These are phyloP conservation scores for Barnettozyma salicaria DNA, from an alignment of 805 yeast genomes.

Conservation along the genomic window DNA sequence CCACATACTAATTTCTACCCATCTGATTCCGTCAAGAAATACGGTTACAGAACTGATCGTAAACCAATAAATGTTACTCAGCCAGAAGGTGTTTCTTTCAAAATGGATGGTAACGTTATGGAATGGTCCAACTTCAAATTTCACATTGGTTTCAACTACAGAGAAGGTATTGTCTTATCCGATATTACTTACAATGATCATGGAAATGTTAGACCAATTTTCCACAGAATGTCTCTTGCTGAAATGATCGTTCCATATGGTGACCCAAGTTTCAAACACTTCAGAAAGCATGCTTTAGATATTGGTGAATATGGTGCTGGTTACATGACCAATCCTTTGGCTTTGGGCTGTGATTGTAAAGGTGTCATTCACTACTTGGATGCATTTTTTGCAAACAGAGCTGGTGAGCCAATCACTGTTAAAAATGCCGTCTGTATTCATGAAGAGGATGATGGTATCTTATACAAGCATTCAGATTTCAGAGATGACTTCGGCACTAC, in stretches of 20 bases:
- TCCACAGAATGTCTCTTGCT: constrained; percentile 70
- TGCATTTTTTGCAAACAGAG: constrained; percentile 64
- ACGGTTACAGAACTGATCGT: constrained; percentile 57
- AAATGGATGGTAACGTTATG: constrained; percentile 61
- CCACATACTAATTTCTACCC: constrained; percentile 70
- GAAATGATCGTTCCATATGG: constrained; percentile 89
- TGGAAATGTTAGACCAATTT: constrained; percentile 64
- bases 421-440: constrained; percentile 80
- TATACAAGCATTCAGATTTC: constrained; percentile 79
- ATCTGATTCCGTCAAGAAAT: constrained; percentile 51
- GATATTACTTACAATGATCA: constrained; percentile 72
- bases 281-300: constrained; percentile 81
- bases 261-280: constrained; percentile 72
- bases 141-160: constrained; percentile 79
- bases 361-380: constrained; percentile 81
- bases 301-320: constrained; percentile 89
- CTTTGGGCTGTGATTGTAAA: constrained; percentile 80
- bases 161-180: constrained; percentile 77
- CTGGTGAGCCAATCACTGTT: constrained; percentile 63
- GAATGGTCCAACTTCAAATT: constrained; percentile 73
- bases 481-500: constrained; percentile 74
- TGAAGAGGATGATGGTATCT: constrained; percentile 78
- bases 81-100: constrained; percentile 79
- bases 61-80: constrained; percentile 69
- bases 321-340: constrained; percentile 72